Evolutionary conservation across 768 basidiomycete species (phyloP), one percentile per base, ranked within the genome.

Genomic region (Leccinum subgranulosum): DNA sequence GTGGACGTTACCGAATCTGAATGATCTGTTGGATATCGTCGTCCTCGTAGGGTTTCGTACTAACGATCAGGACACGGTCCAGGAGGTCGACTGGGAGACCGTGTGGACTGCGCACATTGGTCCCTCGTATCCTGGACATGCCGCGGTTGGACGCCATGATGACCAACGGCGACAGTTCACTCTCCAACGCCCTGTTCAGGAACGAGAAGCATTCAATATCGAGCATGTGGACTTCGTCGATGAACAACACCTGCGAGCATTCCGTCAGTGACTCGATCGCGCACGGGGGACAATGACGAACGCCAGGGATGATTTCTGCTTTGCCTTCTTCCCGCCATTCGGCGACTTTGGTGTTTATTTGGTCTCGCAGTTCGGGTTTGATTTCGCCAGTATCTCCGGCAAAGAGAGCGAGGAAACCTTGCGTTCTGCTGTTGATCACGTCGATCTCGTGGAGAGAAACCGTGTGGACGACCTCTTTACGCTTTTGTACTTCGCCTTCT

Each of bases 161-260:
- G 36, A 99, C 96, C 53, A 98, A 77, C 1, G 96, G 96, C 1
- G 96, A 87, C 1, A 98, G 80, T 60, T 96, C 95, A 59, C 87
- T 87, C 71, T 99, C 96, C 49, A 99, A 79, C 2, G 96, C 96
- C 33, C 96, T 86, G 72, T 99, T 99, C 58, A 99, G 79, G 82
- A 95, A 99, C 7, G 95, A 97, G 79, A 98, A 98, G 70, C 96
- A 98, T 72, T 98, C 96, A 60, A 99, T 98, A 73, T 99, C 96
- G 63, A 99, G 86, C 96, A 99, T 99, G 79, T 98, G 96, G 12
- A 98, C 96, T 76, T 98, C 96, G 74, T 98, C 96, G 65, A 98
- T 97, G 79, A 98, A 98, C 12, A 97, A 79, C n/a, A 97, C 92
- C 92, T 95, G 65, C 7, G 23, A 12, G 41, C 7, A 17, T 9